These are phyloP conservation scores for Ophiostoma sp. DNA, from an alignment of 2,329 filamentous ascomycete species.

Conservation along the genomic window DNA sequence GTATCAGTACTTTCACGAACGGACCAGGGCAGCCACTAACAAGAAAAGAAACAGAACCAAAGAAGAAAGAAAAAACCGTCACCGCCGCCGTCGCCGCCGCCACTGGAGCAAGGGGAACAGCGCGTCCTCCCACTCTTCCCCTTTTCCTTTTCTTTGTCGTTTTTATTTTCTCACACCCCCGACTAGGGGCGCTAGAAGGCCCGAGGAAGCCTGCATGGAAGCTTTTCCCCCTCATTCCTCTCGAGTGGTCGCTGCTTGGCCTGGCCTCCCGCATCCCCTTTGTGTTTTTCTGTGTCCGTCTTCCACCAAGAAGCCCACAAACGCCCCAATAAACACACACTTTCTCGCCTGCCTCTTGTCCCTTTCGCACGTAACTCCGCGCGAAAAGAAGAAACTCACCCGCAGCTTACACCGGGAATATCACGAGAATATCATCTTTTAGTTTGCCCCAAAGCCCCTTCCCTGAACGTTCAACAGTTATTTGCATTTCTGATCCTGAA, in stretches of 20 bases:
- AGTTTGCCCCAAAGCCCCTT: neutral
- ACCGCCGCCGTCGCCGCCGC: slow-evolving; percentile 20
- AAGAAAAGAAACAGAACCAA: neutral
- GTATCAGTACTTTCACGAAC: neutral
- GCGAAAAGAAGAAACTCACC: neutral
- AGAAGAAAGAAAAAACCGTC: slow-evolving; percentile 7
- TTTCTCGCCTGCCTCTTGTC: neutral
- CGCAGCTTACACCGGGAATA: slow-evolving; percentile 13
- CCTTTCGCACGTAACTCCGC: neutral
- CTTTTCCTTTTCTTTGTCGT: neutral
- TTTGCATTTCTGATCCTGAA: neutral
- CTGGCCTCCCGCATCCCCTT: neutral
- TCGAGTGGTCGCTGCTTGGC: neutral
- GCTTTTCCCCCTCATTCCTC: slow-evolving; percentile 17
- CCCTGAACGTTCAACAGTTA: no score
- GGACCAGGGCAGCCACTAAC: neutral
- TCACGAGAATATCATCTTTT: neutral
- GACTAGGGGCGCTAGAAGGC: slow-evolving; percentile 38
- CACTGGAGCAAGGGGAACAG: neutral
- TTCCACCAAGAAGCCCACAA: neutral
- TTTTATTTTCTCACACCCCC: neutral
- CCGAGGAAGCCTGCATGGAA: slow-evolving; percentile 42
- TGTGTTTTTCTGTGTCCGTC: neutral
- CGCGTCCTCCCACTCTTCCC: neutral
- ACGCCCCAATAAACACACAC: neutral